Percentiles rank a stretch among this genome's conserved stretches.
phyloP scores from a whole-genome alignment of 148 eudicot genomes.

The Rhododendron griersonianum region DNA sequence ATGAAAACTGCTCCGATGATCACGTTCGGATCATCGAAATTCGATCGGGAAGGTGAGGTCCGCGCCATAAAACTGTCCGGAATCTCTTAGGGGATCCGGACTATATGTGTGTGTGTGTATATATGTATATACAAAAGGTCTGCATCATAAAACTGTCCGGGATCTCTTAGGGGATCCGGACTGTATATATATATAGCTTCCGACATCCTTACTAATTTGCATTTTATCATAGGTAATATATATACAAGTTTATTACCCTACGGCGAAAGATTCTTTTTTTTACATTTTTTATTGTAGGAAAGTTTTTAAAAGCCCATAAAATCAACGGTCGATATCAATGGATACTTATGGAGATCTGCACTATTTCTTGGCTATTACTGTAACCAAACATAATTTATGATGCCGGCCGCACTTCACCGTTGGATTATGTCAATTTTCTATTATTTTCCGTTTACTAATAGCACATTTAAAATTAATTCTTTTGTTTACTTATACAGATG shows the following conservation, averaged over 20 bases:
- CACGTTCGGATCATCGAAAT: too few relatives aligned
- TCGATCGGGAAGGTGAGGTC: too few relatives aligned
- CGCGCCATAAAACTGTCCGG: too few relatives aligned
- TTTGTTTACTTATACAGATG: not conserved
- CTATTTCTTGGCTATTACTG: not conserved
- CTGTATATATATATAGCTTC: not conserved
- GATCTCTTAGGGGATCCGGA: too few relatives aligned
- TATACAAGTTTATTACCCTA: not conserved
- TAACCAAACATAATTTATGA: not conserved
- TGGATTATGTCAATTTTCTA: not conserved
- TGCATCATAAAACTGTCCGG: too few relatives aligned
- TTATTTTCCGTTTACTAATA: not conserved
- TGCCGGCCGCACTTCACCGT: not conserved
- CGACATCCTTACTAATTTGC: not conserved
- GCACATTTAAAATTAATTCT: not conserved
- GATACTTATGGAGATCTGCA: not conserved
- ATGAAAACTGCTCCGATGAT: too few relatives aligned
- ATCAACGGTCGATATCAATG: not conserved
- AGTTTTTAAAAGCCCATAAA: not conserved
- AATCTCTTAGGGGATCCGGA: too few relatives aligned
- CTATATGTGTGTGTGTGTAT: too few relatives aligned
- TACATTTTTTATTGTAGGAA: not conserved
- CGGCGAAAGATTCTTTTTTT: not conserved
- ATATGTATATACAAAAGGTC: too few relatives aligned
- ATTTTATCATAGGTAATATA: not conserved